Evolutionary conservation across 257 asterid species (phyloP), one percentile per base, ranked within the genome.

Genomic region (Solanum arcanum): DNA sequence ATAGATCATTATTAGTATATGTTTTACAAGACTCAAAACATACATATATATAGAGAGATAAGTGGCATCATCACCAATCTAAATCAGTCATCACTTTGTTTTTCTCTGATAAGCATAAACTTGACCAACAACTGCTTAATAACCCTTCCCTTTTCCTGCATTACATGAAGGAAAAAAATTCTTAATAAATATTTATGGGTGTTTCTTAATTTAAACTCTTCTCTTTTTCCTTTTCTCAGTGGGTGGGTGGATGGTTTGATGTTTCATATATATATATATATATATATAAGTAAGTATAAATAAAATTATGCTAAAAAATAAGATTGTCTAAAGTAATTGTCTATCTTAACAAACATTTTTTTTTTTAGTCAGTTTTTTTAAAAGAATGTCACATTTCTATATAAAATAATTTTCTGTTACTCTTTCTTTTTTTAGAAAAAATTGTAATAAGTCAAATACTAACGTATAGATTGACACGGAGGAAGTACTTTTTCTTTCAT

Each of bases 131-230:
- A 87, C 90, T 91, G 33, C 72, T 83, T 5, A 83, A 73, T 12
- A 88, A 46, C 8, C 95, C 91, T 21, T 46, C 72, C 62, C 73
- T 86, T 88, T 86, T 92, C 93, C 97, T 93, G 96, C 92, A 93
- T 81, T 12, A 72, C 60, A 85, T 12, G 35, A 68, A 5, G 10
- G 87, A 9, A 49, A 60, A 64, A 20, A 20, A 56, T 8, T 72
- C 81, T 33, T 47, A 70, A 35, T 73, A 33, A 31, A 25, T 35
- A 41, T 59, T 13, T 21, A 49, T 49, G 35, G 25, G 2, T 33
- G 6, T 56, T 47, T 33, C 23, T 72, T 33, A 72, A 35, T 11
- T 21, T 14, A 60, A 33, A 62, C 20, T 14, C 56, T 41, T 23
- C 2, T 23, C 2, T 41, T 41, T 75, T 75, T 41, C 14, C 15